Evolutionary conservation across 2,329 filamentous ascomycete species (phyloP).

Genomic region (Aschersonia sp.): DNA sequence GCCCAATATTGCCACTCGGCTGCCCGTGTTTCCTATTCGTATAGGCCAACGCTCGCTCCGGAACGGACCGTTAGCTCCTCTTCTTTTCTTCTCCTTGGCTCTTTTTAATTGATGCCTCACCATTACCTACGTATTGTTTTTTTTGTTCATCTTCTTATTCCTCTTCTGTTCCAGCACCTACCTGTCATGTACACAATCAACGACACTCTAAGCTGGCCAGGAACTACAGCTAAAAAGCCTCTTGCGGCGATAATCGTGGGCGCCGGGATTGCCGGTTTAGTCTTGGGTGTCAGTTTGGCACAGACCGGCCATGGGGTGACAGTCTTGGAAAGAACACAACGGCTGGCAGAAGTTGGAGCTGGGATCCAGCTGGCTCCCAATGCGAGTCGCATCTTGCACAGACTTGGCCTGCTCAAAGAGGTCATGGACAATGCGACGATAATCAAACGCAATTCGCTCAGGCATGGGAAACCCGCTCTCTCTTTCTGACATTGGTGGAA

Average conservation of each 20-base stretch:
- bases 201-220: not conserved
- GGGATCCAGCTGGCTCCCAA: slow-evolving; percentile 76
- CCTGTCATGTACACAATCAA: not conserved
- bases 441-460: not conserved
- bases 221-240: not conserved
- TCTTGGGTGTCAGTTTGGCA: slow-evolving; percentile 20
- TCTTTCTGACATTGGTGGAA: no score
- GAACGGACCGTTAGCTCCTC: no score
- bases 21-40: no score
- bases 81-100: no score
- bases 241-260: not conserved
- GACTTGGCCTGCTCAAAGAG: slow-evolving; percentile 30
- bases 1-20: no score
- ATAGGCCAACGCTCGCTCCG: no score
- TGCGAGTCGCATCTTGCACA: slow-evolving; percentile 62
- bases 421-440: not conserved
- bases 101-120: no score
- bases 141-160: no score
- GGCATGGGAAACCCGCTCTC: not conserved
- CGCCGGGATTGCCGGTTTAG: not conserved
- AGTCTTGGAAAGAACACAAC: slow-evolving; percentile 59
- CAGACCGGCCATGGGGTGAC: slow-evolving; percentile 61
- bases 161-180: not conserved
- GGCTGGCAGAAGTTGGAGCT: slow-evolving; percentile 68
- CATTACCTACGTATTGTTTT: no score